These are phyloP conservation scores for Stropharia rugosoannulata DNA, from an alignment of 768 basidiomycete species.

Conservation along the genomic window DNA sequence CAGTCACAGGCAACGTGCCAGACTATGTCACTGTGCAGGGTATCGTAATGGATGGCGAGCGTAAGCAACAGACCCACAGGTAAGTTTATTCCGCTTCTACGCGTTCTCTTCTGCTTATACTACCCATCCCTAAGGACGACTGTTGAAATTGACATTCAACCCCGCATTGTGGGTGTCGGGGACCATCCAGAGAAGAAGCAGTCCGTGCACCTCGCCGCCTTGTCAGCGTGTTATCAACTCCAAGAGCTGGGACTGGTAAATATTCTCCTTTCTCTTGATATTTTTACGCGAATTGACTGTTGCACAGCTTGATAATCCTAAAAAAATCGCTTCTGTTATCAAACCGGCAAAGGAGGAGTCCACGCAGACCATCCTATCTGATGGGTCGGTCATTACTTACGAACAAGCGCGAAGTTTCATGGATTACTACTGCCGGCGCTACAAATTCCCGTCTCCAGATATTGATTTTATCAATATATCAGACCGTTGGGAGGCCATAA, in stretches of 20 bases:
- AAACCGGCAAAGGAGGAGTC: slow-evolving; percentile 15
- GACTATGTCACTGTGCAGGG: slow-evolving; percentile 33
- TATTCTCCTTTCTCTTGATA: slow-evolving; percentile 13
- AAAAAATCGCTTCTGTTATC: slow-evolving; percentile 18
- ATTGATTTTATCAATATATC: slow-evolving; percentile 43
- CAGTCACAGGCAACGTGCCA: slow-evolving; percentile 25
- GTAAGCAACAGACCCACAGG: slow-evolving; percentile 41
- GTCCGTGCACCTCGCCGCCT: slow-evolving; percentile 73
- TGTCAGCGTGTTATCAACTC: slow-evolving; percentile 74
- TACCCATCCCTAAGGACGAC: slow-evolving; percentile 33
- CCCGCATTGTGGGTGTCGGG: slow-evolving; percentile 57
- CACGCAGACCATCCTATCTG: slow-evolving; percentile 44
- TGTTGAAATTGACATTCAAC: slow-evolving; percentile 34
- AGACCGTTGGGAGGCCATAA: slow-evolving; percentile 66
- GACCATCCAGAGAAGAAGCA: slow-evolving; percentile 58
- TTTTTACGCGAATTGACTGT: background rate
- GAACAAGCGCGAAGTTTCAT: slow-evolving; percentile 86
- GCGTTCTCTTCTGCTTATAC: background rate
- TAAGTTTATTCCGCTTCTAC: slow-evolving; percentile 20
- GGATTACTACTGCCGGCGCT: slow-evolving; percentile 91
- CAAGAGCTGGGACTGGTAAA: slow-evolving; percentile 63
- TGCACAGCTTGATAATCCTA: slow-evolving; percentile 37
- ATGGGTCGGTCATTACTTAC: slow-evolving; percentile 61
- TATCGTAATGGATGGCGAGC: slow-evolving; percentile 19
- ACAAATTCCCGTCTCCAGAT: slow-evolving; percentile 71